Conservation (phyloP, 2,329 filamentous ascomycete genomes). For the Tricladium varicosporioides region DNA sequence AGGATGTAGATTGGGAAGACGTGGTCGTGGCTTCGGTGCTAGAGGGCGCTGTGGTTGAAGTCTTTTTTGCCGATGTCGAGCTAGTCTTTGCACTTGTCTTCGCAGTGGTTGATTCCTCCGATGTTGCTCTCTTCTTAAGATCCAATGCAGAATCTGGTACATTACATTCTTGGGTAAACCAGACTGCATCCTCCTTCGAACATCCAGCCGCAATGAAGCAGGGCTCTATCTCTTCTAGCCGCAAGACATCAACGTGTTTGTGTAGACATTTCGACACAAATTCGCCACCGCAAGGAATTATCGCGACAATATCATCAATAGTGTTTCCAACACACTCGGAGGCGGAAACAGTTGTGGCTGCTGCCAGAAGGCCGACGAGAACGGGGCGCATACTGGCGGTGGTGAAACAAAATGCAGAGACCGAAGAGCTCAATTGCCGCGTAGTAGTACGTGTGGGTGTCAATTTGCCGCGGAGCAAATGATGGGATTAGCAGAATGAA, state of each 20-base stretch:
- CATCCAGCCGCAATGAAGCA: constrained; percentile 28
- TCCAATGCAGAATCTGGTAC: constrained; percentile 14
- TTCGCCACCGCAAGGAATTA: constrained; percentile 22
- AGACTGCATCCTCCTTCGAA: constrained; percentile 19
- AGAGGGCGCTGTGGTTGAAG: background rate
- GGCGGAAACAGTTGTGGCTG: constrained; percentile 21
- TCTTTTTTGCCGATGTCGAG: background rate
- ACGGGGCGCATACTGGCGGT: constrained; percentile 23
- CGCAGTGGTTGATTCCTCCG: background rate
- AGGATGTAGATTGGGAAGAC: background rate
- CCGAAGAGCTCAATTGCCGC: no score
- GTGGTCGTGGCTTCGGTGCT: background rate
- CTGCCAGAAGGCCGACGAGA: constrained; percentile 19
- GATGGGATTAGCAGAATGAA: background rate
- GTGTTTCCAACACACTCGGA: constrained; percentile 17
- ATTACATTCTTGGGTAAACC: constrained; percentile 22
- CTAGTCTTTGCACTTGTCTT: background rate
- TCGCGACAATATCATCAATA: constrained; percentile 20
- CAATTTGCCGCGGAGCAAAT: no score
- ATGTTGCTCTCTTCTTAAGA: constrained; percentile 16
- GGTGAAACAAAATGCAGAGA: background rate
- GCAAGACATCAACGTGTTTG: constrained; percentile 13
- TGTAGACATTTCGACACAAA: constrained; percentile 24
- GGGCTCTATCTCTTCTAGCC: constrained; percentile 20
- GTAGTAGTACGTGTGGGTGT: no score